These are phyloP conservation scores for Paecilomyces niveus DNA, from an alignment of 2,329 filamentous ascomycete species.

Conservation along the genomic window DNA sequence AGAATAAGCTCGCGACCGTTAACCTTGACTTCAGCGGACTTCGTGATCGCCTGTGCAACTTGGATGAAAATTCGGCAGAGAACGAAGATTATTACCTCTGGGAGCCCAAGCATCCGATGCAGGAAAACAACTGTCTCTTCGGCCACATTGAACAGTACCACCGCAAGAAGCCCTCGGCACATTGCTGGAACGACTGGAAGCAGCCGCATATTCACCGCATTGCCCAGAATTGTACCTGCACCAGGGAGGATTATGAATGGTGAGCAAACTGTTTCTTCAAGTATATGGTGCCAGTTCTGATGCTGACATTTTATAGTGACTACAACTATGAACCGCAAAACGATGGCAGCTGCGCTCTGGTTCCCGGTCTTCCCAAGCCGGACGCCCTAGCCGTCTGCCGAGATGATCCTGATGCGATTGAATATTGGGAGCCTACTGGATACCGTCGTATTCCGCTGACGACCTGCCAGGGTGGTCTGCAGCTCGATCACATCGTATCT, in stretches of 20 bases:
- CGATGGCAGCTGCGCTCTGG: constrained; percentile 70
- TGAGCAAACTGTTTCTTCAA: constrained; percentile 37
- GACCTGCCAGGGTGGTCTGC: constrained; percentile 70
- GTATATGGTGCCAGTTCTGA: background rate
- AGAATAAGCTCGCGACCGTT: constrained; percentile 57
- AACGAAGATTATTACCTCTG: constrained; percentile 73
- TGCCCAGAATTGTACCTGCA: constrained; percentile 71
- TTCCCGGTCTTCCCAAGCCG: constrained; percentile 61
- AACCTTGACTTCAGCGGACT: constrained; percentile 87
- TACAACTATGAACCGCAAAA: constrained; percentile 83
- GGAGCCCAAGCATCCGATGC: constrained; percentile 75
- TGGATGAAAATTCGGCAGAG: constrained; percentile 54
- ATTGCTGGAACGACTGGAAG: constrained; percentile 75
- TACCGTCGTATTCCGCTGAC: constrained; percentile 86
- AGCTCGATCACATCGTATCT: constrained; percentile 62
- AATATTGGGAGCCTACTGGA: constrained; percentile 79
- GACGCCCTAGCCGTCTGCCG: constrained; percentile 54
- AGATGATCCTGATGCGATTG: constrained; percentile 58
- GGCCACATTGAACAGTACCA: constrained; percentile 85
- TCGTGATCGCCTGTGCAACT: constrained; percentile 61
- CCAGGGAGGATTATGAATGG: constrained; percentile 86
- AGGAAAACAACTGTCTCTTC: constrained; percentile 77
- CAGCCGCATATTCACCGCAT: constrained; percentile 66
- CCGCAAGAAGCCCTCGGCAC: constrained; percentile 71
- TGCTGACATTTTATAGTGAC: constrained; percentile 50